Conservation (phyloP, 495 filamentous ascomycete species). For the Penicillium subrubescens region DNA sequence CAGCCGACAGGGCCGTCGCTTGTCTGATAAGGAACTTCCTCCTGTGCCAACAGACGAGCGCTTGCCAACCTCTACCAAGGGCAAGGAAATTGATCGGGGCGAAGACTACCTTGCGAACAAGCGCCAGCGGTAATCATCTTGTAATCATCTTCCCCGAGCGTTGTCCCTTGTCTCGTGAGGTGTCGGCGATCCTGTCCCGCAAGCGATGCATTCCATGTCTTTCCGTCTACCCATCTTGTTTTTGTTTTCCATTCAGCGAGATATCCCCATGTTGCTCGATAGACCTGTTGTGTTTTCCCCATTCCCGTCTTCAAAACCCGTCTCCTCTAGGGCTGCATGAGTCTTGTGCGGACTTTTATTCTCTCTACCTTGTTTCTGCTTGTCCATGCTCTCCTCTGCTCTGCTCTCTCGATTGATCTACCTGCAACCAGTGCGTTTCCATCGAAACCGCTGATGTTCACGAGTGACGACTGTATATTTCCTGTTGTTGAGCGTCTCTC, state of each 20-base stretch:
- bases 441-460: conserved; percentile 39
- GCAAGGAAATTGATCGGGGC: conserved; percentile 27
- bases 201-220: conserved; percentile 1
- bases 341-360: neutral
- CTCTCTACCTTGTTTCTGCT: neutral
- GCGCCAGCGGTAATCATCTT: neutral
- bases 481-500: conserved; percentile 23
- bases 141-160: neutral
- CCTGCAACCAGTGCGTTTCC: conserved; percentile 5
- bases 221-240: conserved; percentile 23
- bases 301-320: neutral
- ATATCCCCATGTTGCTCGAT: conserved; percentile 33
- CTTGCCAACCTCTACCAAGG: conserved; percentile 27
- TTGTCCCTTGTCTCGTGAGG: neutral
- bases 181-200: neutral
- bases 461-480: conserved; percentile 43
- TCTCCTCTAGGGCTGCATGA: neutral
- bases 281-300: conserved; percentile 19
- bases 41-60: conserved; percentile 43
- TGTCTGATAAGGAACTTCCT: conserved; percentile 56
- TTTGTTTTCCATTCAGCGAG: conserved; percentile 29
- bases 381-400: conserved; percentile 8
- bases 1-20: conserved; percentile 36
- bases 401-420: conserved; percentile 28
- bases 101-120: conserved; percentile 9